Evolutionary conservation across 2,329 filamentous ascomycete species (phyloP), one percentile per base, ranked within the genome.

Genomic region (Alternaria dauci): DNA sequence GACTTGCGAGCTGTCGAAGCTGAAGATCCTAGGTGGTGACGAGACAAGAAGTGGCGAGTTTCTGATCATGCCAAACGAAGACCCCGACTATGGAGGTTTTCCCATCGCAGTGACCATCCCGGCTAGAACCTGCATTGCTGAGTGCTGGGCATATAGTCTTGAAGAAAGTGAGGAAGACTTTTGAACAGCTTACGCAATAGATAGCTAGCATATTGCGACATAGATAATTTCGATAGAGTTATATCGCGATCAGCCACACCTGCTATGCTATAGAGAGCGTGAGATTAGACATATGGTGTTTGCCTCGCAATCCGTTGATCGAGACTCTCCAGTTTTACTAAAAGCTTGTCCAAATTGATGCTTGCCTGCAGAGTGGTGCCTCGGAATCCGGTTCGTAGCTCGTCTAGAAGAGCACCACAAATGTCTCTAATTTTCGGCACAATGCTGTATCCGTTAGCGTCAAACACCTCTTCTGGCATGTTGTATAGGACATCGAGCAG

Each of bases 141-240:
- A 67, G 34, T 70, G 68, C 55, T 69, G 66, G 66, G 67, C 65
- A 7, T 72, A 72, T 42, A 71, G 66, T 32, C 39, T 72, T 38
- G 69, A 70, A n/a, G 69, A 71, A 43, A 60, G 62, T 2, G 68
- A 71, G 18, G 58, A 60, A 16, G 68, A 70, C 18, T 67, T 52
- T 23, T 66, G 36, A 62, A 14, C 12, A 25, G 5, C 41, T 12
- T 25, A 25, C 4, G 9, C 25, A 5, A 25, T 16, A 26, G 11
- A 12, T 11, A 43, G n/a, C 38, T 41, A n/a, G n/a, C 18, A 41
- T 41, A 4, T 41, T 20, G 38, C n/a, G n/a, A 41, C 18, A 20
- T 20, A 41, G 38, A 41, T 20, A 41, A n/a, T 41, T 20, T 20
- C 18, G 11, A 11, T 41, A 4, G 3, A 9, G 8, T 38, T n/a